A percentile compares a stretch with the other conserved stretches of the same genome.
Conservation (phyloP, 306 rosid species). For the Canavalia gladiata region DNA sequence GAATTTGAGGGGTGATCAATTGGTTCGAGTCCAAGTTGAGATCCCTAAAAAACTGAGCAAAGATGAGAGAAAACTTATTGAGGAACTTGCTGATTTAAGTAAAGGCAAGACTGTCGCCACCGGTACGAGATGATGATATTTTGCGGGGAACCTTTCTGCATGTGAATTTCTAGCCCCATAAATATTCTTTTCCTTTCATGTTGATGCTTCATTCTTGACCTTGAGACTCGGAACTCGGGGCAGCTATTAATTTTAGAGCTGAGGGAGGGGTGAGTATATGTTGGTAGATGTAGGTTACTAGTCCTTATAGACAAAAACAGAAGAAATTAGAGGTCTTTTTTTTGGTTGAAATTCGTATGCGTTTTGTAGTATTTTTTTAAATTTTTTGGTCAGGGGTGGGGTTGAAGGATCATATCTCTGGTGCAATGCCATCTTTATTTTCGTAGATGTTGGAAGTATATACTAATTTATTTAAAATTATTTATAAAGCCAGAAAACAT, state of each 20-base stretch:
- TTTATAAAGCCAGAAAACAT: not conserved
- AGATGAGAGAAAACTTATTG: slow-evolving; percentile 84
- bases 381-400: not conserved
- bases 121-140: slow-evolving; percentile 42
- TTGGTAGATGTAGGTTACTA: slow-evolving; percentile 41
- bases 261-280: slow-evolving; percentile 1
- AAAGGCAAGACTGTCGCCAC: slow-evolving; percentile 72
- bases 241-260: slow-evolving; percentile 9
- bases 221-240: slow-evolving; percentile 36
- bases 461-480: not conserved
- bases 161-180: slow-evolving; percentile 9
- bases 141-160: slow-evolving; percentile 17
- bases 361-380: not conserved
- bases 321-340: slow-evolving; percentile 30
- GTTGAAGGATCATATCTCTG: slow-evolving; percentile 16
- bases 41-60: slow-evolving; percentile 86
- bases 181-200: slow-evolving; percentile 35
- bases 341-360: slow-evolving; percentile 17
- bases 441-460: slow-evolving; percentile 31
- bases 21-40: slow-evolving; percentile 97
- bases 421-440: slow-evolving; percentile 32
- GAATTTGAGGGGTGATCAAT: slow-evolving; percentile 96
- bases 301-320: slow-evolving; percentile 38
- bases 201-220: slow-evolving; percentile 42
- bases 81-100: slow-evolving; percentile 91